These are phyloP conservation scores for Colletotrichum sp. DNA, from an alignment of 2,329 filamentous ascomycete genomes.

Conservation along the genomic window DNA sequence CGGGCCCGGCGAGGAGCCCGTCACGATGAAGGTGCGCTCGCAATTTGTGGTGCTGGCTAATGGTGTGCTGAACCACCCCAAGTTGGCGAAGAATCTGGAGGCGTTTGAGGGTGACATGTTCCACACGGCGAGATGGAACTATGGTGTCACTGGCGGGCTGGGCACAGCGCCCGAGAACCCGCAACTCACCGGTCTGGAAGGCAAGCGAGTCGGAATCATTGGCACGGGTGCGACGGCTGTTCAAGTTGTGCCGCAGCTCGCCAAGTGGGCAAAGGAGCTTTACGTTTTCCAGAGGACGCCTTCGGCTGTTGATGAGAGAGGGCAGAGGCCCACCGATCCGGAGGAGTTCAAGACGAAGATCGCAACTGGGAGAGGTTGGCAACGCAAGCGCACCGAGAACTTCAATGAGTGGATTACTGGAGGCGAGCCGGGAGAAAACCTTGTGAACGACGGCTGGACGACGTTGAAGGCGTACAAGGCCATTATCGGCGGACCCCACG, in stretches of 20 bases:
- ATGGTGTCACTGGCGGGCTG: slow-evolving; percentile 43
- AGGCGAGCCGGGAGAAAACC: slow-evolving; percentile 38
- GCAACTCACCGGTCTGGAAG: slow-evolving; percentile 47
- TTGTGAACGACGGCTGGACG: slow-evolving; percentile 57
- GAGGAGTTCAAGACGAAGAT: slow-evolving; percentile 42
- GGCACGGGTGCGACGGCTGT: slow-evolving; percentile 56
- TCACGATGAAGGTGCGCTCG: slow-evolving; percentile 36
- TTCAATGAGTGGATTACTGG: slow-evolving; percentile 39
- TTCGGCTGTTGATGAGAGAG: slow-evolving; percentile 41
- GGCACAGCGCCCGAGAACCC: slow-evolving; percentile 35
- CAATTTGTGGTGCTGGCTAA: slow-evolving; percentile 44
- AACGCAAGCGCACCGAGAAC: slow-evolving; percentile 48
- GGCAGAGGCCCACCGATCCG: slow-evolving; percentile 43
- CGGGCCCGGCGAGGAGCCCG: slow-evolving; percentile 26
- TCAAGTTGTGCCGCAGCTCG: slow-evolving; percentile 49
- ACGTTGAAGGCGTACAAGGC: slow-evolving; percentile 41
- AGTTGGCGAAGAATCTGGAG: slow-evolving; percentile 47
- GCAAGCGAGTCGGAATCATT: slow-evolving; percentile 51
- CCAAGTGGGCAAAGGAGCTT: slow-evolving; percentile 51
- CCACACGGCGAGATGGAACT: slow-evolving; percentile 54
- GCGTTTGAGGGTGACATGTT: slow-evolving; percentile 45
- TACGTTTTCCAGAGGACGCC: slow-evolving; percentile 65
- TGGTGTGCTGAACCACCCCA: slow-evolving; percentile 44
- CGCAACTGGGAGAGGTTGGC: slow-evolving; percentile 51
- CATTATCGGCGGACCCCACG: slow-evolving; percentile 32